These are phyloP conservation scores for Metschnikowia continentalis DNA, from an alignment of 805 yeast genomes.

Conservation along the genomic window DNA sequence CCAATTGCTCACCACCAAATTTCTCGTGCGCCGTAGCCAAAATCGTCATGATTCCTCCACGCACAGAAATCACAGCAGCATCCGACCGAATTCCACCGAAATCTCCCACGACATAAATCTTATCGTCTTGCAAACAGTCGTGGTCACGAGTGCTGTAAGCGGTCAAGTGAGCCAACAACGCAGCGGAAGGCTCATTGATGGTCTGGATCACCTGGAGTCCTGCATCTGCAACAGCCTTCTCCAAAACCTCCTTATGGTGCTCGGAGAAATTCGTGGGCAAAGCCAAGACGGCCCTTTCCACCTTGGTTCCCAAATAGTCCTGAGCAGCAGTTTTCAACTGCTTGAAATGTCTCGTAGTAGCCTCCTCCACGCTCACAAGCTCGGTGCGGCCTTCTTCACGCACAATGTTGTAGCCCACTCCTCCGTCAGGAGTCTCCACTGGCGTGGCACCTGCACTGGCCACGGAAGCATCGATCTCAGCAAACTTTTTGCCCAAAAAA, in stretches of 20 bases:
- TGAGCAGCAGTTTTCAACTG: conserved; percentile 85
- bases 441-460: conserved; percentile 58
- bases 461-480: conserved; percentile 62
- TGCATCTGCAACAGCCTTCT: conserved; percentile 59
- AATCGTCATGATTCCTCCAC: conserved; percentile 91
- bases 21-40: conserved; percentile 80
- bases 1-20: conserved; percentile 87
- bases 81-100: conserved; percentile 96
- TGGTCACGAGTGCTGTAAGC: conserved; percentile 28
- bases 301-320: conserved; percentile 78
- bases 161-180: conserved; percentile 75
- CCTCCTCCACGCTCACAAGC: conserved; percentile 67
- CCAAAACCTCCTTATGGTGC: conserved; percentile 63
- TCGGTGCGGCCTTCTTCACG: conserved; percentile 49
- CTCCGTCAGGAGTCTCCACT: conserved; percentile 55
- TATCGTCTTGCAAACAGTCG: conserved; percentile 54
- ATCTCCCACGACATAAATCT: conserved; percentile 87
- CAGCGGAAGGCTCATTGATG: conserved; percentile 89
- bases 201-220: conserved; percentile 81
- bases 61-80: conserved; percentile 86
- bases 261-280: conserved; percentile 86
- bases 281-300: conserved; percentile 82
- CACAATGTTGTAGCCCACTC: conserved; percentile 60
- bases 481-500: conserved; percentile 72
- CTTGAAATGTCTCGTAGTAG: conserved; percentile 75